phyloP scores from a whole-genome alignment of 352 stramenopile species.

The Thraustotheca clavata region DNA sequence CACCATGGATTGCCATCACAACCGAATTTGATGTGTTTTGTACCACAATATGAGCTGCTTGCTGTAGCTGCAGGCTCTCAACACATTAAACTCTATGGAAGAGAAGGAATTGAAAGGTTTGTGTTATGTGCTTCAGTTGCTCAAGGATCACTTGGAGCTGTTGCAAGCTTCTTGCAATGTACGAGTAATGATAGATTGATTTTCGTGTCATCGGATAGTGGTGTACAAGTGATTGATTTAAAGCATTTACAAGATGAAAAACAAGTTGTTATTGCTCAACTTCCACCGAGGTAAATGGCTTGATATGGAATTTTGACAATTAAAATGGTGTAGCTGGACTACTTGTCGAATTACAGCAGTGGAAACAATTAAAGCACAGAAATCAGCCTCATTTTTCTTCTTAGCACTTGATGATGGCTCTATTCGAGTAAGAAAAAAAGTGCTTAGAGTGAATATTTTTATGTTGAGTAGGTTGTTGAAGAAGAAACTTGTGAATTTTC shows the following conservation, averaged over 20 bases:
- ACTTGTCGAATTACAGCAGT: slow-evolving; percentile 50
- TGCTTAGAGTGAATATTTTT: neutral
- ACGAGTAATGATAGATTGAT: slow-evolving; percentile 55
- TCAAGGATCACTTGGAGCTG: slow-evolving; percentile 23
- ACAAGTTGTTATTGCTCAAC: neutral
- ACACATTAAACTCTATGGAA: slow-evolving; percentile 57
- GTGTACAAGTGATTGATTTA: slow-evolving; percentile 24
- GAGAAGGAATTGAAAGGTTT: slow-evolving; percentile 49
- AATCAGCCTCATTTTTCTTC: slow-evolving; percentile 57
- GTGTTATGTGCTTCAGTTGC: slow-evolving; percentile 22
- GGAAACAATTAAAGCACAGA: slow-evolving; percentile 46
- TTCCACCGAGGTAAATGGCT: neutral
- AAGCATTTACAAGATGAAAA: slow-evolving; percentile 20
- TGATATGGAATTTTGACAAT: neutral
- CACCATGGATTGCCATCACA: slow-evolving; percentile 69
- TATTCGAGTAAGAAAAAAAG: slow-evolving; percentile 29
- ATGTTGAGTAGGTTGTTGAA: slow-evolving; percentile 43
- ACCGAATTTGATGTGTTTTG: slow-evolving; percentile 47
- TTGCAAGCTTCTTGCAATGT: slow-evolving; percentile 41
- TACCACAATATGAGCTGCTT: slow-evolving; percentile 50
- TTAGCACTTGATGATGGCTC: slow-evolving; percentile 60
- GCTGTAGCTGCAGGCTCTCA: slow-evolving; percentile 54
- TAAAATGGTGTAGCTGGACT: slow-evolving; percentile 40
- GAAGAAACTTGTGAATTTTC: slow-evolving; percentile 61
- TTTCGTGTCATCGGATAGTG: slow-evolving; percentile 35